These are phyloP conservation scores for Sabuloglossum arenarium DNA, from an alignment of 495 filamentous ascomycete genomes.

Conservation along the genomic window DNA sequence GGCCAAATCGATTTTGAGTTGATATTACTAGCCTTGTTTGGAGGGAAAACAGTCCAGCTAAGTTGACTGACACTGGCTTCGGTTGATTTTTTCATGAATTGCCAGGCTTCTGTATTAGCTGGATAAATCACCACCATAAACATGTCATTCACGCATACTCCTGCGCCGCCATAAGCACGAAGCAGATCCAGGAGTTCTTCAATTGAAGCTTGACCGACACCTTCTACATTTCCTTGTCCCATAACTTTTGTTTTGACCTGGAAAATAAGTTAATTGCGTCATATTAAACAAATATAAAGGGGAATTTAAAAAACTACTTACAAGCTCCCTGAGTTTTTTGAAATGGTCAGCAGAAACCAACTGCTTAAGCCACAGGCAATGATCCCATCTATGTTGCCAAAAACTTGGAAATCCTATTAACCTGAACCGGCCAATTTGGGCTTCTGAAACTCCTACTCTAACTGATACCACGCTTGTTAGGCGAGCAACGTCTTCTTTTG, in stretches of 20 bases:
- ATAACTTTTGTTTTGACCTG: not conserved
- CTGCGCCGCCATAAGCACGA: not conserved
- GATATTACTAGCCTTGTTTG: not conserved
- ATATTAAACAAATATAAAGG: not conserved
- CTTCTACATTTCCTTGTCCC: not conserved
- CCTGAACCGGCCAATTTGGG: not conserved
- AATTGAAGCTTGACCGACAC: not conserved
- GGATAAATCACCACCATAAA: conserved; percentile 1
- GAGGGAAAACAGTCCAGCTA: not conserved
- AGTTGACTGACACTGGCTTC: not conserved
- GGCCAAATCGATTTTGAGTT: not conserved
- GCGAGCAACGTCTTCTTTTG: not conserved
- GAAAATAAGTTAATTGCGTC: not conserved
- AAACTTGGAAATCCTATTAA: not conserved
- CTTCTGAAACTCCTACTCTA: not conserved
- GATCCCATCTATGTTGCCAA: not conserved
- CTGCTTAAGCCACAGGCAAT: not conserved
- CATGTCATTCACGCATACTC: not conserved
- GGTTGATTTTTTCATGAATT: not conserved
- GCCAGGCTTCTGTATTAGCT: conserved; percentile 1
- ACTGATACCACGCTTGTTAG: not conserved
- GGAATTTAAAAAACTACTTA: not conserved
- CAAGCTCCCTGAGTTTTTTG: not conserved
- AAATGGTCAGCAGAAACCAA: not conserved
- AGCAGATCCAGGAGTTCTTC: not conserved